Evolutionary conservation across 2,329 filamentous ascomycete species (phyloP).

Genomic region (Mollisia scopiformis): DNA sequence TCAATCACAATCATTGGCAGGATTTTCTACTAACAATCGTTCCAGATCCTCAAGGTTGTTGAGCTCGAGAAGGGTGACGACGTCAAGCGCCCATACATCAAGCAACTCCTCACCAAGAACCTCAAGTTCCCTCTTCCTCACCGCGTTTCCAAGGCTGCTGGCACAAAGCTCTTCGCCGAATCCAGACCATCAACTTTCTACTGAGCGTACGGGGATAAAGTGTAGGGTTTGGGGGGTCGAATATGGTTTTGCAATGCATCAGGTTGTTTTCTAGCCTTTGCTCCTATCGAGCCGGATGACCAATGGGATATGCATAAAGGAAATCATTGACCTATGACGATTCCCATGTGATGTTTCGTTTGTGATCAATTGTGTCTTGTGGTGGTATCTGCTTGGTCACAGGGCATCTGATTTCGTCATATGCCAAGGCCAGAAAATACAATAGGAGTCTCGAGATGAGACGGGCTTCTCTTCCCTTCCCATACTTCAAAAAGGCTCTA

Average conservation of each 20-base stretch:
- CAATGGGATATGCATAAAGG: constrained; percentile 35
- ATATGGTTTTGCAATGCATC: constrained; percentile 38
- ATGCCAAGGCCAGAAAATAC: too few species aligned
- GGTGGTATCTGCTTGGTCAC: too few species aligned
- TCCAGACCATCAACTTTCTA: constrained; percentile 97
- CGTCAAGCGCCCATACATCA: constrained; percentile 98
- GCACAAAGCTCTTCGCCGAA: constrained; percentile 91
- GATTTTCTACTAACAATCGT: constrained; percentile 9
- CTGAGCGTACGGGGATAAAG: constrained; percentile 46
- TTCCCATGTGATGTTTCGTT: not conserved
- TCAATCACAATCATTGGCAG: not conserved
- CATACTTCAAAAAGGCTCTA: too few species aligned
- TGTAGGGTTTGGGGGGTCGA: constrained; percentile 32
- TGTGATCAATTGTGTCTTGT: not conserved
- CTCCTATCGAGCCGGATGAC: constrained; percentile 34
- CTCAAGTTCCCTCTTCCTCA: constrained; percentile 99
- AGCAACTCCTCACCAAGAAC: constrained; percentile 93
- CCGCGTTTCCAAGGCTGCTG: constrained; percentile 81
- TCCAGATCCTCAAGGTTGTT: constrained; percentile 94
- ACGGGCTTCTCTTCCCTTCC: too few species aligned
- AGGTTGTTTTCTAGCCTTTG: constrained; percentile 39
- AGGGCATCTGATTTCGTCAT: too few species aligned
- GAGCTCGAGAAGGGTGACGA: constrained; percentile 94
- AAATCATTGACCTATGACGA: constrained; percentile 14
- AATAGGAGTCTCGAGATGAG: too few species aligned